Evolutionary conservation across 345 rosid genomes (phyloP), one percentile per base, ranked within the genome.

Genomic region (Eucalyptus pauciflora): DNA sequence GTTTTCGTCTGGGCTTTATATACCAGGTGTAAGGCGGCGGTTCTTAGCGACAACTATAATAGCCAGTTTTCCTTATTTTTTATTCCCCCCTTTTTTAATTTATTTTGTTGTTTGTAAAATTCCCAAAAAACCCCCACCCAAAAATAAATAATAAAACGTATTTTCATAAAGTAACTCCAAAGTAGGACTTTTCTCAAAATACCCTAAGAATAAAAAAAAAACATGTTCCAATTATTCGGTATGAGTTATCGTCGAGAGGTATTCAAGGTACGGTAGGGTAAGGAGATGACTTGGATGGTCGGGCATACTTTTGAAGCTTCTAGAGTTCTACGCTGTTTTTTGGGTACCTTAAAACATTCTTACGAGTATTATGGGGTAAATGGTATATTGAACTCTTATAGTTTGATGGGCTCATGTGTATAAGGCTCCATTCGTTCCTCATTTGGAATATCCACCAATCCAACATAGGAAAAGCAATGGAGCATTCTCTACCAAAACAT

Each of bases 161-260:
- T 27, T 27, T 60, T 60, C 69, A 13, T 27, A 27, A 2, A 27
- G 31, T 60, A 60, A 60, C 69, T 60, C 31, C 31, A 60, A 1
- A 60, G 67, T 5, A 27, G 15, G 69, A 60, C 16, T 27, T 60
- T 27, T 13, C 31, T 5, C 69, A 12, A 27, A 12, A 27, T 27
- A 27, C 31, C 15, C 7, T 2, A 0, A 0, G 7, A 52, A 52
- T n/a, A n/a, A 52, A 45, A 14, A 58, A 22, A 4, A 24, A 22
- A 3, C 16, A 27, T 12, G 7, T 27, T 60, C 15, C 69, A 60
- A 27, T 58, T 0, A 1, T 24, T 10, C 6, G 1, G 3, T n/a
- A 10, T 25, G 64, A 9, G 24, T 52, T 52, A 17, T 24, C 56
- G 3, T 3, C 10, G 5, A 7, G 58, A 25, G 64, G 6, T 4